phyloP scores from a whole-genome alignment of 2,329 filamentous ascomycete genomes.

The Clonostachys rosea region DNA sequence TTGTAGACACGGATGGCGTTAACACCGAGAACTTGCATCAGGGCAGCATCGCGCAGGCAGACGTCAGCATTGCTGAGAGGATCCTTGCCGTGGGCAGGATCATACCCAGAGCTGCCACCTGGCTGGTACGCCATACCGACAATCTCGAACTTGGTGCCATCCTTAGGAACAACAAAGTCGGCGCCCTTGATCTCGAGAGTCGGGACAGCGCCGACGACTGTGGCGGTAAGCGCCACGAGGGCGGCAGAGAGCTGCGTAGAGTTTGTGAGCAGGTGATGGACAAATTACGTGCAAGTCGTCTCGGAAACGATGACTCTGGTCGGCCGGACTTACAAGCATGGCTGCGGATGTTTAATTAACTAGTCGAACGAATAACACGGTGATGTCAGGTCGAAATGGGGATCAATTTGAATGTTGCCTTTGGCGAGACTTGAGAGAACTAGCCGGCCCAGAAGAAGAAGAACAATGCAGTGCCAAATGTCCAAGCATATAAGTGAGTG shows the following conservation, averaged over 20 bases:
- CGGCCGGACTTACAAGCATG: too few species aligned
- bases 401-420: too few species aligned
- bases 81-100: conserved; percentile 48
- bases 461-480: too few species aligned
- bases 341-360: too few species aligned
- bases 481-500: too few species aligned
- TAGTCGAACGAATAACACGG: too few species aligned
- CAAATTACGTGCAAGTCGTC: too few species aligned
- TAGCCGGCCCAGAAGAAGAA: too few species aligned
- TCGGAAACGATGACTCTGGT: too few species aligned
- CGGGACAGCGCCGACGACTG: conserved; percentile 50
- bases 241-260: conserved; percentile 28
- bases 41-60: conserved; percentile 60
- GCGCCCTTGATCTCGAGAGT: conserved; percentile 51
- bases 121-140: conserved; percentile 67
- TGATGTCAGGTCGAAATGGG: too few species aligned
- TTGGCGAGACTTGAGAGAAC: too few species aligned
- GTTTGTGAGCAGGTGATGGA: too few species aligned
- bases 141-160: conserved; percentile 59
- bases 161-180: conserved; percentile 55
- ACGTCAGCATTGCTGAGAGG: conserved; percentile 53
- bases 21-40: conserved; percentile 60
- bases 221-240: conserved; percentile 48
- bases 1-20: conserved; percentile 70
- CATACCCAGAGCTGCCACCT: conserved; percentile 58